phyloP scores from a whole-genome alignment of 2,329 filamentous ascomycete species.

The Fusarium continuum region DNA sequence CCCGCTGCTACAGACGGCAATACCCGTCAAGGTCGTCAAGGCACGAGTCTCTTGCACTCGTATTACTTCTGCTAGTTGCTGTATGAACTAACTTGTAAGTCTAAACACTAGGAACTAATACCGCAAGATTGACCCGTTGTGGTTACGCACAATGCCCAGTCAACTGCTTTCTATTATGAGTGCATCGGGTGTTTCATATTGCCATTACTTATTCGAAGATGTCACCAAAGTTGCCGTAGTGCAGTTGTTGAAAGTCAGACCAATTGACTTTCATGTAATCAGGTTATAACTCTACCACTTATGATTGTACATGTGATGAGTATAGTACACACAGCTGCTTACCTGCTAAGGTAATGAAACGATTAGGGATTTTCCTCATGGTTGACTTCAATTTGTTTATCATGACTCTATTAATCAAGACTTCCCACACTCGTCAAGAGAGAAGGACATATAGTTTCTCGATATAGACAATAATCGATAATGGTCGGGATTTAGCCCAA shows the following conservation, averaged over 20 bases:
- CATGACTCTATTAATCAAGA: too few relatives aligned
- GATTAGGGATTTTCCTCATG: too few relatives aligned
- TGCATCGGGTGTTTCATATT: background rate
- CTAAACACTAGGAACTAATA: background rate
- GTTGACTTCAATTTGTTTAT: too few relatives aligned
- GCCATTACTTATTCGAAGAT: background rate
- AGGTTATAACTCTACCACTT: too few relatives aligned
- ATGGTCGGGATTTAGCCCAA: too few relatives aligned
- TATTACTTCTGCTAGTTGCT: too few relatives aligned
- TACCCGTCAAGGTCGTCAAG: slow-evolving; percentile 3
- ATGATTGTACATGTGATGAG: too few relatives aligned
- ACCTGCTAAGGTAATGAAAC: too few relatives aligned
- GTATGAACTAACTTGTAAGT: background rate
- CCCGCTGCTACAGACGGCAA: slow-evolving; percentile 23
- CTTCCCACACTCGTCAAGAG: too few relatives aligned
- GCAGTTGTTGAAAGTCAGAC: background rate
- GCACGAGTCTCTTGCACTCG: background rate
- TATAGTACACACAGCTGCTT: too few relatives aligned
- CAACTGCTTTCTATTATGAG: background rate
- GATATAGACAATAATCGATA: too few relatives aligned
- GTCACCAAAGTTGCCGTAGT: background rate
- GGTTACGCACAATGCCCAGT: background rate
- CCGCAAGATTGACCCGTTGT: background rate
- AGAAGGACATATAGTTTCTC: too few relatives aligned
- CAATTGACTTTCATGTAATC: background rate